phyloP scores from a whole-genome alignment of 495 filamentous ascomycete species.

The Schizothecium vesticola region DNA sequence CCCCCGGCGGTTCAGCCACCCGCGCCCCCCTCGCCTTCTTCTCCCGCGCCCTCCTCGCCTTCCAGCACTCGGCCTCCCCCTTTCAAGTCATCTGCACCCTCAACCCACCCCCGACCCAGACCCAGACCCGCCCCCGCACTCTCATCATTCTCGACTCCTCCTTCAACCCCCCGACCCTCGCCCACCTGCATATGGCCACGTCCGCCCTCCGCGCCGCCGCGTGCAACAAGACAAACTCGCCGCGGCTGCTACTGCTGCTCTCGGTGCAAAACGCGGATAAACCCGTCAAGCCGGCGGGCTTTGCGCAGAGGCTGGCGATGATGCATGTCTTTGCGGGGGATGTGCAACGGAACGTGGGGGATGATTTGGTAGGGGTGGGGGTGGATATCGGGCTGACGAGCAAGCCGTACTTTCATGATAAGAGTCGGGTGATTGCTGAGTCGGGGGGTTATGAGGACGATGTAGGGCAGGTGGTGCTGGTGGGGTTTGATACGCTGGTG shows the following conservation, averaged over 20 bases:
- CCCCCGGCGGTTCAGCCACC: not conserved
- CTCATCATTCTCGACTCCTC: constrained; percentile 89
- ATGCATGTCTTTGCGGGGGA: constrained; percentile 78
- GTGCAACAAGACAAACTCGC: constrained; percentile 1
- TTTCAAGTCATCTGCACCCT: constrained; percentile 1
- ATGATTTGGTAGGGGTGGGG: constrained; percentile 23
- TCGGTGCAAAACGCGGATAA: constrained; percentile 94
- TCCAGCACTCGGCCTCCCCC: not conserved
- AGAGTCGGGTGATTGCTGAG: constrained; percentile 61
- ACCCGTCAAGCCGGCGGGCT: constrained; percentile 71
- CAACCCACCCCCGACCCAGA: not conserved
- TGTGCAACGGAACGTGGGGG: constrained; percentile 30
- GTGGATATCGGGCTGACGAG: constrained; percentile 82
- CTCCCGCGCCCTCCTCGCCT: not conserved
- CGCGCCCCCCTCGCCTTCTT: not conserved
- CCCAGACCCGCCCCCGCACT: too few relatives aligned
- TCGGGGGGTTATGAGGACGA: constrained; percentile 45
- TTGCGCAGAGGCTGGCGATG: constrained; percentile 77
- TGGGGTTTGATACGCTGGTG: constrained; percentile 82
- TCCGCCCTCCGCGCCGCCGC: constrained; percentile 52
- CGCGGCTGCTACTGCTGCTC: constrained; percentile 72
- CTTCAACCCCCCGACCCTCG: constrained; percentile 88
- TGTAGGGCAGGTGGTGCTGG: constrained; percentile 67
- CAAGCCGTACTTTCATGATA: constrained; percentile 79
- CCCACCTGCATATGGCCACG: constrained; percentile 70